Evolutionary conservation across 306 rosid species (phyloP).

Genomic region (Cucumis cinereus): DNA sequence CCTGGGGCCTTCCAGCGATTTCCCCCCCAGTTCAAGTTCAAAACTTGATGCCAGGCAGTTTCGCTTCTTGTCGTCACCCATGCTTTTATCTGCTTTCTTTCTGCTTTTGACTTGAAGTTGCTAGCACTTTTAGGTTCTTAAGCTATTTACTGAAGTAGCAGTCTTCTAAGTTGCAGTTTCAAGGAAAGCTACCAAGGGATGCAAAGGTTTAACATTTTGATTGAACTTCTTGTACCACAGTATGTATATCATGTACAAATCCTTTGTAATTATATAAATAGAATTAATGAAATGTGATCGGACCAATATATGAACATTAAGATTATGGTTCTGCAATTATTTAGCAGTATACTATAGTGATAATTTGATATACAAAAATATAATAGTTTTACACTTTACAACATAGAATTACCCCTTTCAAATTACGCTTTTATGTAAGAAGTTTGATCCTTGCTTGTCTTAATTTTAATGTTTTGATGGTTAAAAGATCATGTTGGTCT

Average conservation of each 20-base stretch:
- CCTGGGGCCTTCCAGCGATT: conserved; percentile 26
- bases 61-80: conserved; percentile 22
- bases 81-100: conserved; percentile 16
- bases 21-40: conserved; percentile 34
- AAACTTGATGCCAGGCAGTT: conserved; percentile 21
- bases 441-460: no score
- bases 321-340: not conserved
- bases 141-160: not conserved
- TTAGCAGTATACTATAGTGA: no score
- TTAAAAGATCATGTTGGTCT: no score
- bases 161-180: not conserved
- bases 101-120: conserved; percentile 26
- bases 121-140: not conserved
- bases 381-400: no score
- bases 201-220: not conserved
- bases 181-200: not conserved
- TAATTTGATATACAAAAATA: no score
- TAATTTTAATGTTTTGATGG: no score
- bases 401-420: no score
- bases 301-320: not conserved
- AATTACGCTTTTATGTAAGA: no score
- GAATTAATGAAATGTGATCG: not conserved
- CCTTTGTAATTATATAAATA: not conserved
- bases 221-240: not conserved
- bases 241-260: not conserved